Evolutionary conservation across 2,329 filamentous ascomycete species (phyloP), one percentile per base, ranked within the genome.

Genomic region (Curvularia sp.): DNA sequence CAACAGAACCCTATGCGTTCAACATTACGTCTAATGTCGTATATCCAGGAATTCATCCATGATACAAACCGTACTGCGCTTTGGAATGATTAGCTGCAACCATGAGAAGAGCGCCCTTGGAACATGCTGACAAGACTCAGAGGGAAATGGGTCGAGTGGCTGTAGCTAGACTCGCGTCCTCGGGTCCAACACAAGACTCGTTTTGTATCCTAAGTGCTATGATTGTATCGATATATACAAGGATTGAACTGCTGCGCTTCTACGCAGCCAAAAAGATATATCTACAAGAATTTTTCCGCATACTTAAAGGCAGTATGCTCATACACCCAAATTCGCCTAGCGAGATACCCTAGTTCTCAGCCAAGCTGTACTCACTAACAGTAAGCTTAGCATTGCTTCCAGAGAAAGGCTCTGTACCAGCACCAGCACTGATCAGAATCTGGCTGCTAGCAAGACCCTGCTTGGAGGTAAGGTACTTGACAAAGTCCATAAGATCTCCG

Each of bases 401-500:
- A 32, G 78, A 79, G 64, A 86, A 86, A 3, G 84, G 80, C 76
- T 87, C 84, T 2, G 84, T 86, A 6, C 85, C 84, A 12, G 83
- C 83, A 56, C 81, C 80, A 27, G 86, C 77, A 57, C 79, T 81
- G 61, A 81, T 78, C 57, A 89, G 67, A 63, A 84, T 85, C 78
- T 87, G 82, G 64, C 67, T 80, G 38, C 73, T 70, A 4, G 80
- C 71, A 46, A 84, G 76, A 1, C 81, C 80, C 64, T 87, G 77
- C 66, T 76, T 80, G 27, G 65, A 60, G 23, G 78, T 78, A 23
- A 89, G 77, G 71, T 88, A 88, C 7, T 76, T 79, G 61, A 86
- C 76, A 76, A 89, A 89, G 6, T 80, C 75, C 64, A 80, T 80
- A 62, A 89, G 68, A 70, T 90, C 85, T 28, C 81, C 86, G 39